phyloP scores from a whole-genome alignment of 768 basidiomycete species.

The Clitopilus passeckerianus region DNA sequence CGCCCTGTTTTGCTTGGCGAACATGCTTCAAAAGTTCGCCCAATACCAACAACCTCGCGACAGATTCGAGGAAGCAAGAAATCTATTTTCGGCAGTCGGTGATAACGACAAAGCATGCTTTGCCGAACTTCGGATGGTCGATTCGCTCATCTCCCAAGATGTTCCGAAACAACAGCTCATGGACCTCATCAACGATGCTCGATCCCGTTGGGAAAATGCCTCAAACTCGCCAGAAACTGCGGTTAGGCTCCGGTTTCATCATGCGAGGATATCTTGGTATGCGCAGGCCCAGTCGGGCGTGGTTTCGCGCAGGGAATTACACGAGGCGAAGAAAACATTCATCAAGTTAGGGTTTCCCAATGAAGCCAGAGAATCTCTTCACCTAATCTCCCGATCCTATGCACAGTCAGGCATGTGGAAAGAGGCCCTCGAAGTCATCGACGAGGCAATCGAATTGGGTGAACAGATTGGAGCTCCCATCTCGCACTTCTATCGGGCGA shows the following conservation, averaged over 20 bases:
- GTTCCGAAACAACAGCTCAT: not conserved
- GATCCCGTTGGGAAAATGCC: not conserved
- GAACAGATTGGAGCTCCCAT: not conserved
- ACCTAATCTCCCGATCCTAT: not conserved
- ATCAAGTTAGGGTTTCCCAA: not conserved
- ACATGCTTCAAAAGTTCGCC: not conserved
- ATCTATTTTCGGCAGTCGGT: not conserved
- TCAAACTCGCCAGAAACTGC: not conserved
- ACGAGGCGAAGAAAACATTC: not conserved
- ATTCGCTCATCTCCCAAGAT: not conserved
- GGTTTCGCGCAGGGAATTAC: not conserved
- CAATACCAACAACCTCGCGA: not conserved
- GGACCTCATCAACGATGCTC: not conserved
- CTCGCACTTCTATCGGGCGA: not conserved
- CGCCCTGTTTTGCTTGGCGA: not conserved
- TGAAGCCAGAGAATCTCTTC: not conserved
- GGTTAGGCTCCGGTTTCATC: not conserved
- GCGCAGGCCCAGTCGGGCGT: not conserved
- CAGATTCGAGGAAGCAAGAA: not conserved
- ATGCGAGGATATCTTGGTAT: not conserved
- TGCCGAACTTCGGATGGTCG: not conserved
- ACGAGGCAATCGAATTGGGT: not conserved
- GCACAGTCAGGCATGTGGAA: not conserved
- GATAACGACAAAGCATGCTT: not conserved
- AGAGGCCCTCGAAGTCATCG: not conserved